Evolutionary conservation across 1,284 basidiomycete genomes (phyloP), one percentile per base, ranked within the genome.

Genomic region (Sanguinoderma infundibulare): DNA sequence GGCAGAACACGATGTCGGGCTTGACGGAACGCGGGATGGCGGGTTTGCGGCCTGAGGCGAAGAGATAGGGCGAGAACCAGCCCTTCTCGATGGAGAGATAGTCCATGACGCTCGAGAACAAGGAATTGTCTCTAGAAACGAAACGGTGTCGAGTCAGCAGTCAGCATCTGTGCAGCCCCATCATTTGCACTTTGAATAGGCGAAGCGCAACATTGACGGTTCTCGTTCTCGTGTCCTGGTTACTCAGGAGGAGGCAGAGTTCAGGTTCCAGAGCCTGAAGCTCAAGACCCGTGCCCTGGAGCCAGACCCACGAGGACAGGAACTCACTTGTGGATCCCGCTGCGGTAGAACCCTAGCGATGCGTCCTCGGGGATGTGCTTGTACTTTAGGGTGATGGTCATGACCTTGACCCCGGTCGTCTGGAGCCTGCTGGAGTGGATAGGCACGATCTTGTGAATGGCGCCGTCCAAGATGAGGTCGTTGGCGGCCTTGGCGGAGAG

Each of bases 31-130:
- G 78, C 0, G 84, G 86, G 60, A 86, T 88, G 66, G 83, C 78
- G 2, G 86, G 86, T 55, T 85, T 73, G 17, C 84, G 78, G 8
- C 79, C 80, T 61, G 84, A 87, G 3, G 86, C 86, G 67, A 87
- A 89, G 0, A 89, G 76, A 69, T 88, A 88, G 0, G 87, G 85
- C 26, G 81, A 85, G 73, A 88, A 87, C 86, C 86, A 87, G 14
- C 86, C 87, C 69, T 88, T 88, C 72, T 87, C 83, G 3, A 83
- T 75, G 0, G 85, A 80, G 56, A 89, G 73, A 64, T 88, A 89
- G 61, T 87, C 86, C 67, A 83, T 85, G n/a, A 89, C 83, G n/a
- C 77, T 77, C 28, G 86, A 74, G 65, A 88, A 87, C 17, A 88
- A 72, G 7, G 82, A 83, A 17, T 71, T 68, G 67, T 88, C 84